Evolutionary conservation across 2,329 filamentous ascomycete species (phyloP), one percentile per base, ranked within the genome.

Genomic region (Rhytidhysteron rufulum): DNA sequence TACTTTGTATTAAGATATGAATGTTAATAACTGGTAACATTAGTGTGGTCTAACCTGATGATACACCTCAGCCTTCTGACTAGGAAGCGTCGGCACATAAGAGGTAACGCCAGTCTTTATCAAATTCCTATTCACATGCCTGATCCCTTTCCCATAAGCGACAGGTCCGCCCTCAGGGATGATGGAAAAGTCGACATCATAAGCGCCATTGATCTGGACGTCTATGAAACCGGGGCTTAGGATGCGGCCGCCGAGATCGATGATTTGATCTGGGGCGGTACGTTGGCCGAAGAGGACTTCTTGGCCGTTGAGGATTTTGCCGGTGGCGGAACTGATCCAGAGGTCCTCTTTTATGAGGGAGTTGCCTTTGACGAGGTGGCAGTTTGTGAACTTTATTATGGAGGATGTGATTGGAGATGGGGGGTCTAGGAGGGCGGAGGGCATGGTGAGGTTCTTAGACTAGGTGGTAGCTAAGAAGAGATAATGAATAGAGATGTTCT

Each of bases 311-410:
- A 95, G 73, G 55, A 95, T 88, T 63, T 88, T 90, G 50, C 90
- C 90, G 1, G 83, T 88, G 13, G 75, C 61, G 1, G 88, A 86
- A 63, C 86, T 89, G 45, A 95, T 82, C 88, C 88, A 95, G n/a
- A 95, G 77, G 58, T 95, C 90, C 48, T 86, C 82, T 32, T 80
- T 67, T 32, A 94, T 76, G 19, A 95, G 73, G 16, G 73, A 58
- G 49, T 83, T 75, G 51, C 79, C 80, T 56, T 80, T 82, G 43
- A 91, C 73, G 19, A 95, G 71, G 37, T 85, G 82, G 62, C 89
- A 95, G 69, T 95, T 95, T 57, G 87, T 93, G 63, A 95, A 86
- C 63, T 91, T 93, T 59, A 86, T 89, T 60, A 95, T 83, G 37
- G 73, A 72, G 34, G 58, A 66, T 31, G 41, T 61, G 48, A 67